Evolutionary conservation across 768 basidiomycete genomes (phyloP), one percentile per base, ranked within the genome.

Genomic region (Suillus tomentosus): DNA sequence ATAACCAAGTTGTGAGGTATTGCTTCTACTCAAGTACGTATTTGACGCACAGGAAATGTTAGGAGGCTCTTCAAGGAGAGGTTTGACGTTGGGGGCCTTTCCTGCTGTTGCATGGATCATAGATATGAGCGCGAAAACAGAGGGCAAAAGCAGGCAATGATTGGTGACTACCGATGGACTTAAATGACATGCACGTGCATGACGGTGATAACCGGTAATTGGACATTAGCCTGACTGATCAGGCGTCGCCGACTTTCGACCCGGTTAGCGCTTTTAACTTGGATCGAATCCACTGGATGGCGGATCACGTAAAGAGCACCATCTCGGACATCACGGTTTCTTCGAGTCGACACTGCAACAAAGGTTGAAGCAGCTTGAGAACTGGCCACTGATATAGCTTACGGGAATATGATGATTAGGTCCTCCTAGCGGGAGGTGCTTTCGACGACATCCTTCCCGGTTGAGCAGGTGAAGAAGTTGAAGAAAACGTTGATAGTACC

Each of bases 11-110:
- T 2, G 61, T 27, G 39, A 64, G n/a, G 22, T 48, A 39, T 2
- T 31, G 31, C 13, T 37, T 39, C 13, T 47, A 66, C 27, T 54
- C 11, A 34, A 34, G 22, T 62, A 54, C n/a, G 24, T 3, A 14
- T 27, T 27, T 8, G 10, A 73, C 80, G 62, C 9, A 81, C 80
- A 22, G 83, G 82, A 2, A 83, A 65, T 11, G 77, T 56, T 56
- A 82, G 71, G 9, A 84, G 65, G 31, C 75, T 73, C 54, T 68
- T 71, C 22, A 73, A 66, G n/a, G 72, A 58, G 63, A 84, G 76
- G 43, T 64, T 70, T 10, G 73, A 75, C 22, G 66, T 40, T 55
- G 74, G 75, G 8, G 75, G 74, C 8, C 55, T 55, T 58, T 60
- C 54, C 45, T 50, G 31, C 60, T 61, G 60, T 61, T 62, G 61